These are phyloP conservation scores for Sicyos edulis DNA, from an alignment of 306 rosid species.

Conservation along the genomic window DNA sequence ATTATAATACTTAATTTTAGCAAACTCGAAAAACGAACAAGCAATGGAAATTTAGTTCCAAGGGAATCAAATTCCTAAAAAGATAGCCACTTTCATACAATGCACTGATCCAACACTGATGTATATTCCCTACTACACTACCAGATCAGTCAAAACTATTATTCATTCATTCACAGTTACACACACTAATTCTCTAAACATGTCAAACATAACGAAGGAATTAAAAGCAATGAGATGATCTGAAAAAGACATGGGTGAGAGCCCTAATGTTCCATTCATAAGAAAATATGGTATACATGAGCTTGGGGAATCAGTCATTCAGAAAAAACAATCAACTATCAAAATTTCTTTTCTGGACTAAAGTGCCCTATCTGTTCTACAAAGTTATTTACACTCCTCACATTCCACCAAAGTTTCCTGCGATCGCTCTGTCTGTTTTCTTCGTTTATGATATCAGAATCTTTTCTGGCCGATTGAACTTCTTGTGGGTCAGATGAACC, in stretches of 20 bases:
- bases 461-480: constrained; percentile 54
- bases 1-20: neutral
- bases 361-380: constrained; percentile 72
- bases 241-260: constrained; percentile 2
- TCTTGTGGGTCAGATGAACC: constrained; percentile 59
- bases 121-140: neutral
- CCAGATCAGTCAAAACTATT: neutral
- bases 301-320: constrained; percentile 34
- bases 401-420: constrained; percentile 53
- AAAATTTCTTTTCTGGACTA: constrained; percentile 47
- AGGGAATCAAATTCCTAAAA: neutral
- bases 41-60: neutral
- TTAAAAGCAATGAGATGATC: neutral
- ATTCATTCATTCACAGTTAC: neutral
- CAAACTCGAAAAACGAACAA: neutral
- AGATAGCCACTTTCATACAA: neutral
- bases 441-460: constrained; percentile 32
- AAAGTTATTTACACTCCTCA: constrained; percentile 51
- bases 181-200: constrained; percentile 10
- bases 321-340: constrained; percentile 29
- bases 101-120: neutral
- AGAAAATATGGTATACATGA: constrained; percentile 35
- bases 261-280: neutral
- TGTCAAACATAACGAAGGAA: neutral
- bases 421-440: constrained; percentile 48